Base-by-base conservation (phyloP, 495 filamentous ascomycete genomes). In the Parachaetomium inaequale region DNA sequence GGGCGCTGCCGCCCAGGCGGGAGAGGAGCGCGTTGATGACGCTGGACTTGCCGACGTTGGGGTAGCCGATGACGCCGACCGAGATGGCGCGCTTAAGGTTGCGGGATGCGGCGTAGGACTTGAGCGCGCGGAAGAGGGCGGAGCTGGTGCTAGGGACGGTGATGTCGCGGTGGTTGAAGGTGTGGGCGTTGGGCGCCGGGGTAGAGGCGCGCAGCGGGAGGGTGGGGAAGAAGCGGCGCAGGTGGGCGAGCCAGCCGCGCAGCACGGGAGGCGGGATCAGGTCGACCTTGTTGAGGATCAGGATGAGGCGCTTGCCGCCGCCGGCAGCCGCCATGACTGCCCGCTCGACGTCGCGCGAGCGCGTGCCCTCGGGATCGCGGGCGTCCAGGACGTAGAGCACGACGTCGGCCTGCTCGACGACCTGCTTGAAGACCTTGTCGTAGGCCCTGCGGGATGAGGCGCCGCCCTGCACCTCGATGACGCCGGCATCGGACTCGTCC, bases 201-300 rank as follows among this genome's bases (percentile, higher is more conserved):
- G 82, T 88, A 52, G 90, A 92, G 1, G 93, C 93, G 68, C 92
- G 91, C 25, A 98, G 84, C 0, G 93, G 93, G 23, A 98, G 82
- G 1, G 93, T 96, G 32, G 93, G 93, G 82, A 96, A 96, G 75
- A 87, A 96, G 59, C 92, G 86, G 57, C 91, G 87, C 65, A 98
- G 83, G 74, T 96, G 87, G 53, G 81, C 71, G 63, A 98, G 82
- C 93, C 93, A 98, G 61, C 76, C 81, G 73, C 90, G 91, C 50
- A 96, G 84, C 25, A 93, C 89, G 2, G 84, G 74, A 2, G 90
- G 85, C 12, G 93, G 93, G 32, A 96, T 82, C 34, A 98, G 84
- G 71, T 98, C 93, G 72, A 96, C 94, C 81, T 98, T 98, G 86
- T 98, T 98, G 63, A 98, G 81, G 59, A 98, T 87, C 60, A 98